Evolutionary conservation across 179 eudicot species (phyloP).

Genomic region (Beta corolliflora): DNA sequence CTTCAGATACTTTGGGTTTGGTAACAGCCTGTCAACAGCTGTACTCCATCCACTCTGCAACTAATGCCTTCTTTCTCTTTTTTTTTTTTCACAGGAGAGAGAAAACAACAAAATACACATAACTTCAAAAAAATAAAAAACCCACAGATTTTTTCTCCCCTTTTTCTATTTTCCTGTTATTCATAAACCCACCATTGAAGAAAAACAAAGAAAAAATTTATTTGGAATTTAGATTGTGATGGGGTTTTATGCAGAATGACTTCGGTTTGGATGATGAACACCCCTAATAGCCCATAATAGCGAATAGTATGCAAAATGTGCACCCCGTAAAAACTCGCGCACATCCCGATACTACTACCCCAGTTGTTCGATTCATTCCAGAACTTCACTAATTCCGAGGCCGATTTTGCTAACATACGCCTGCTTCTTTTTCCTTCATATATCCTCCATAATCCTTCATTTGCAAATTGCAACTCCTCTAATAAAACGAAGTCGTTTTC

Average conservation of each 20-base stretch:
- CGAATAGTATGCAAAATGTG: not conserved
- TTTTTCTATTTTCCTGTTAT: no score
- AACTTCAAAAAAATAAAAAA: not conserved
- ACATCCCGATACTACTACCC: not conserved
- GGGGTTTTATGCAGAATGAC: not conserved
- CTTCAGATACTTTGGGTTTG: not conserved
- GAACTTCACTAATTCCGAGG: not conserved
- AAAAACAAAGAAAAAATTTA: no score
- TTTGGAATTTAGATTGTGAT: no score
- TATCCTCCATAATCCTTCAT: no score
- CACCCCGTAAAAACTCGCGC: not conserved
- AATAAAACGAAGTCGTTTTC: not conserved
- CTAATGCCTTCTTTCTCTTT: constrained; percentile 8
- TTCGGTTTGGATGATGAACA: not conserved
- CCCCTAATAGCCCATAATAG: not conserved
- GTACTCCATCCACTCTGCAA: constrained; percentile 41
- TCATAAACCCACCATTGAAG: not conserved
- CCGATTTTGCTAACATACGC: constrained; percentile 4
- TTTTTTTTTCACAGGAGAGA: no score
- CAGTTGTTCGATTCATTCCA: not conserved
- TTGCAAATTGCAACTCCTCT: not conserved
- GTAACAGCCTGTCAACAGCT: constrained; percentile 59
- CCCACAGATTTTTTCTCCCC: not conserved
- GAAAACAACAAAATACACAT: no score
- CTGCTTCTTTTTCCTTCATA: not conserved